Conservation (phyloP, 2,329 filamentous ascomycete species). For the Ambrosiella cleistominuta region DNA sequence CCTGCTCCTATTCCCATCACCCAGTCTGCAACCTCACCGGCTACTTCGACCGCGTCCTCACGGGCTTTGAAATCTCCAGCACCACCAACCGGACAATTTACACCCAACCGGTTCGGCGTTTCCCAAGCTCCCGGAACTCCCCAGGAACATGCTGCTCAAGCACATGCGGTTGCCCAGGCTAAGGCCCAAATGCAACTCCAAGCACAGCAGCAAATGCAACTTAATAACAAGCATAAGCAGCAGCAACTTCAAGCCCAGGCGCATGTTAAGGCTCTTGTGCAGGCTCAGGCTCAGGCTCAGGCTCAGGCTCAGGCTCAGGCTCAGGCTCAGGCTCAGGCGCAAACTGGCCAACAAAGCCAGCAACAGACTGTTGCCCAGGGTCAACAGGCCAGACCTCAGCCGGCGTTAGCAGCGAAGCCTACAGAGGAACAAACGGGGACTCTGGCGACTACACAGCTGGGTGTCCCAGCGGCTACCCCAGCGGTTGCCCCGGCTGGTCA, state of each 20-base stretch:
- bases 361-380: background rate
- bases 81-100: background rate
- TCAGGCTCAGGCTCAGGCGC: background rate
- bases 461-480: background rate
- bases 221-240: background rate
- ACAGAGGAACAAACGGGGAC: background rate
- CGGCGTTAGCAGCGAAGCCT: background rate
- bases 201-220: background rate
- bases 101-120: background rate
- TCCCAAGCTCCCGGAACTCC: background rate
- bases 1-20: background rate
- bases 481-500: background rate
- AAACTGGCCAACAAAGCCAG: background rate
- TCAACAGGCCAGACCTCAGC: background rate
- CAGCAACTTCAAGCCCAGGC: background rate
- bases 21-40: background rate
- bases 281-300: background rate
- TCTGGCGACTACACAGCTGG: background rate
- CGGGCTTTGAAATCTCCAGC: background rate
- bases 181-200: constrained; percentile 8
- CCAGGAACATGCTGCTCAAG: constrained; percentile 3
- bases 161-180: constrained; percentile 4
- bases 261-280: background rate
- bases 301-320: background rate
- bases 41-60: background rate